Evolutionary conservation across 1,284 basidiomycete species (phyloP), one percentile per base, ranked within the genome.

Genomic region (Papiliotrema flavescens): DNA sequence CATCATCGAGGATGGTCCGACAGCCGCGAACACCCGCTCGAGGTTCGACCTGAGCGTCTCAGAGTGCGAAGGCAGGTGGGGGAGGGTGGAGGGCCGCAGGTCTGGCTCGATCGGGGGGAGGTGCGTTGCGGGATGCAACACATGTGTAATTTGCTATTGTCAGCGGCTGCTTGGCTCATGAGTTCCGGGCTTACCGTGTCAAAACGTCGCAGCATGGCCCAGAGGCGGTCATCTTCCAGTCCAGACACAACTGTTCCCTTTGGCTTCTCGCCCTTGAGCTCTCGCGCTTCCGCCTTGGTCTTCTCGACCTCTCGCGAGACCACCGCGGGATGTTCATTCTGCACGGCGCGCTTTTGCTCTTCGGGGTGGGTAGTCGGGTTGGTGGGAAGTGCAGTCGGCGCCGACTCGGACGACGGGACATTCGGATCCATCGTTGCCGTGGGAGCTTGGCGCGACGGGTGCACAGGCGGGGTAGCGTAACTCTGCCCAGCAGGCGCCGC

Each of bases 21-120:
- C 72, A 3, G 77, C 79, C 53, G 80, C 79, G 59, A 83, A 80
- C 15, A 79, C 57, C 1, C 83, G 70, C 60, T 83, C 82, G 17
- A 84, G 66, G 53, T 81, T 82, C 22, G 79, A 67, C 59, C 75
- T 74, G 56, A 79, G 67, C 19, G 69, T 64, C 49, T 79, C 77
- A 1, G 73, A 71, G 57, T 78, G 72, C 51, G 71, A 79, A 0
- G 77, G 75, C 1, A 78, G 66, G 45, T 71, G 66, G 0, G 77
- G 76, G 13, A 78, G 69, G 2, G 65, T 66, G 5, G 74, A 71
- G 1, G 64, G 66, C 43, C 76, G 75, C 6, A 78, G 67, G 54
- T 78, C 78, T 14, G 78, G 78, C 51, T 79, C 71, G 37, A 55
- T 59, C 0, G 65, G 52, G 0, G 77, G 76, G 0, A 75, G 62